Percentiles rank a stretch among this genome's conserved stretches.
phyloP scores from a whole-genome alignment of 495 filamentous ascomycete genomes.

The Xylaria bambusicola region DNA sequence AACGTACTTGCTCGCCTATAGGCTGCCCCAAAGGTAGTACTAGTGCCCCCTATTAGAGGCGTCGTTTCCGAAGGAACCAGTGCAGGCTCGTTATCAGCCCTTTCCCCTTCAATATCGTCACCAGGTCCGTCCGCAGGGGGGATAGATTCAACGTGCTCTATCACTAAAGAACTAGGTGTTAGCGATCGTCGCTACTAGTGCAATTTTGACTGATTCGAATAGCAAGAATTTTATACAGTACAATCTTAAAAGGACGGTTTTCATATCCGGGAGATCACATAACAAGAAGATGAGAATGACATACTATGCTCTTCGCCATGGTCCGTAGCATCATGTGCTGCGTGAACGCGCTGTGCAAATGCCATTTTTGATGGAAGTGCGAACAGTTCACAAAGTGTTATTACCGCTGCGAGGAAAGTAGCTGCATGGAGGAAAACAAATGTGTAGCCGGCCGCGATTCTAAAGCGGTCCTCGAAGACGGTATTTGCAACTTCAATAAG shows the following conservation, averaged over 20 bases:
- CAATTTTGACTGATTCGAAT: too few species aligned
- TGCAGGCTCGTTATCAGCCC: slow-evolving; percentile 50
- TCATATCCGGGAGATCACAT: too few species aligned
- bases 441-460: slow-evolving; percentile 78
- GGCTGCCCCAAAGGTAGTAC: slow-evolving; percentile 74
- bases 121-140: slow-evolving; percentile 35
- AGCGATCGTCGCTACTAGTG: too few species aligned
- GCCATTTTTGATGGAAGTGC: slow-evolving; percentile 69
- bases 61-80: slow-evolving; percentile 71
- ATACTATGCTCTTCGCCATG: slow-evolving; percentile 20
- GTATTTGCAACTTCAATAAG: slow-evolving; percentile 70
- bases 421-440: slow-evolving; percentile 78
- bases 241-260: too few species aligned
- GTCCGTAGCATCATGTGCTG: slow-evolving; percentile 41
- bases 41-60: slow-evolving; percentile 71
- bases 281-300: too few species aligned
- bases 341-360: slow-evolving; percentile 56
- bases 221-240: too few species aligned
- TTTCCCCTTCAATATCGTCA: slow-evolving; percentile 30
- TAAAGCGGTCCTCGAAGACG: slow-evolving; percentile 68
- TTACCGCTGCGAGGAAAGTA: slow-evolving; percentile 70
- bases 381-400: slow-evolving; percentile 78
- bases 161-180: not conserved
- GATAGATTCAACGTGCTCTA: slow-evolving; percentile 36
- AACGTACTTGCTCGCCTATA: slow-evolving; percentile 47